These are phyloP conservation scores for Aquilaria agallochum DNA, from an alignment of 441 rosid genomes.

Conservation along the genomic window DNA sequence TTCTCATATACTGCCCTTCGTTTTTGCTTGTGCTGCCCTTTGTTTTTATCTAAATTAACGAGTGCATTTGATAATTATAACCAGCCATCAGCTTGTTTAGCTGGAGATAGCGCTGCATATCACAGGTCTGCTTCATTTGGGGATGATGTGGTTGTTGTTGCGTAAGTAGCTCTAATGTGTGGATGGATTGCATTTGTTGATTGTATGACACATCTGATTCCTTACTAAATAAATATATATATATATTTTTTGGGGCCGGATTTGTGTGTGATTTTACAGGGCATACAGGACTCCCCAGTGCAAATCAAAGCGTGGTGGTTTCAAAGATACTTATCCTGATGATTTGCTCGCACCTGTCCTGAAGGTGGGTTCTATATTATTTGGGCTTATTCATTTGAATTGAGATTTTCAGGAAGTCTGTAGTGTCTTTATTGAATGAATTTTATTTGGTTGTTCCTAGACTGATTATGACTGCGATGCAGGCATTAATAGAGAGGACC, in stretches of 20 bases:
- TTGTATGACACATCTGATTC: too few relatives aligned
- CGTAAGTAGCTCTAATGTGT: conserved; percentile 44
- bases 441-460: background rate
- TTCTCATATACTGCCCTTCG: background rate
- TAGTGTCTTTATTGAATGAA: background rate
- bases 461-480: conserved; percentile 1
- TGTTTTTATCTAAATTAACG: background rate
- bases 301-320: conserved; percentile 86
- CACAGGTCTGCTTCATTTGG: conserved; percentile 71
- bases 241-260: background rate
- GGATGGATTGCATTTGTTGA: background rate
- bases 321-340: conserved; percentile 93
- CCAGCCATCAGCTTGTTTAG: conserved; percentile 80
- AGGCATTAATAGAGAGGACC: conserved; percentile 89
- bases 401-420: background rate
- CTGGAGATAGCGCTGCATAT: conserved; percentile 90
- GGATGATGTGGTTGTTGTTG: conserved; percentile 89
- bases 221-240: too few relatives aligned
- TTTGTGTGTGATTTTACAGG: conserved; percentile 27
- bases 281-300: conserved; percentile 88
- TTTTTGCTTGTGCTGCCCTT: background rate
- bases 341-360: conserved; percentile 92
- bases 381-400: background rate
- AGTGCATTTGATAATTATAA: background rate
- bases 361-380: conserved; percentile 38